A percentile compares a stretch with the other conserved stretches of the same genome.
phyloP scores from a whole-genome alignment of 2,329 filamentous ascomycete species.

The Herpotrichia juniperi region DNA sequence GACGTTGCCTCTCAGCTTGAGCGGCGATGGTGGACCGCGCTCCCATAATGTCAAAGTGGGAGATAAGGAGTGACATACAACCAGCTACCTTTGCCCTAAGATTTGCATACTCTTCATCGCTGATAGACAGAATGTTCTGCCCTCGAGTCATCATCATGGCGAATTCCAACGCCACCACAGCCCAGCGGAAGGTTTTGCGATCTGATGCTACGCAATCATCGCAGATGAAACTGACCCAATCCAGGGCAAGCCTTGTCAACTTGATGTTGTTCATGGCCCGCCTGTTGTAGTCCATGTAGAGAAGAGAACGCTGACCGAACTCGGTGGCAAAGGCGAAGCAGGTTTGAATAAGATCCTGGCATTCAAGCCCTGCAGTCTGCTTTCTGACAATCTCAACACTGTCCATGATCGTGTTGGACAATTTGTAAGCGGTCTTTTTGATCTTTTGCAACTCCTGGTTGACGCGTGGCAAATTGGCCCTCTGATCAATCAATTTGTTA shows the following conservation, averaged over 20 bases:
- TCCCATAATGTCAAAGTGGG: constrained; percentile 99
- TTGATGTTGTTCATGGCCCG: constrained; percentile 98
- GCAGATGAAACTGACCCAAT: constrained; percentile 98
- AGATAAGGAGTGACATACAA: constrained; percentile 96
- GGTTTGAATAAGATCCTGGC: constrained; percentile 94
- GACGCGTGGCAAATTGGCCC: constrained; percentile 91
- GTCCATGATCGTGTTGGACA: constrained; percentile 98
- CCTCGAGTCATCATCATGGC: constrained; percentile 97
- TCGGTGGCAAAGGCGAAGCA: constrained; percentile 99
- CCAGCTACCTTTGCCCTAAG: constrained; percentile 89
- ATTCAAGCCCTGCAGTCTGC: constrained; percentile 83
- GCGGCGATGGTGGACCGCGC: constrained; percentile 91
- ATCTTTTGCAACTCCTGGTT: constrained; percentile 91
- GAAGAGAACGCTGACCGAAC: constrained; percentile 91
- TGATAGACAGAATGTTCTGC: constrained; percentile 88
- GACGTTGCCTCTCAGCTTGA: constrained; percentile 87
- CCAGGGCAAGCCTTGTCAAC: constrained; percentile 87
- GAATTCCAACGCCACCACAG: constrained; percentile 92
- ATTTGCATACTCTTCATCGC: constrained; percentile 82
- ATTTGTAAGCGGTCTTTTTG: constrained; percentile 91
- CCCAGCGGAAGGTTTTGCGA: constrained; percentile 96
- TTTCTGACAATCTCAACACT: constrained; percentile 91
- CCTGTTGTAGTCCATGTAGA: constrained; percentile 94
- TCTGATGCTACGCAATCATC: constrained; percentile 95
- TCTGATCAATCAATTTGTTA: constrained; percentile 87